These are phyloP conservation scores for Ophiostoma montium DNA, from an alignment of 2,329 filamentous ascomycete species.

Conservation along the genomic window DNA sequence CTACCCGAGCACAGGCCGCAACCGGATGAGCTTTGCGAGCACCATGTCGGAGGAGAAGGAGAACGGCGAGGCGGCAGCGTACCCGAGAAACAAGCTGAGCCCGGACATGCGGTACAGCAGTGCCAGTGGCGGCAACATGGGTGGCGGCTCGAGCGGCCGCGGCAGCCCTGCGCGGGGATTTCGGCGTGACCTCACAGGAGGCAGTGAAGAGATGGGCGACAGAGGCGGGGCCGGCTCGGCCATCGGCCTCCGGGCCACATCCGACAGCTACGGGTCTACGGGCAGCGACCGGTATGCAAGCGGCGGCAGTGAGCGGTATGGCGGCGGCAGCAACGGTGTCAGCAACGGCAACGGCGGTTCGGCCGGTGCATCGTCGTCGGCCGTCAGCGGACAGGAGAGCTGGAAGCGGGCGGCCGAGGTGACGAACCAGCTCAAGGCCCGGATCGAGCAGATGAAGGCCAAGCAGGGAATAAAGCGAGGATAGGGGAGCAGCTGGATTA, in stretches of 20 bases:
- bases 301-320: not conserved
- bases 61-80: conserved; percentile 38
- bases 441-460: conserved; percentile 95
- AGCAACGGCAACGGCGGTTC: conserved; percentile 9
- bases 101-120: conserved; percentile 36
- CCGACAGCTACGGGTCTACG: not conserved
- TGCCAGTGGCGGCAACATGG: conserved; percentile 23
- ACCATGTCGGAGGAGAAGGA: conserved; percentile 65
- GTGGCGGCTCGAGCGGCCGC: conserved; percentile 33
- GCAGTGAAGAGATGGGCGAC: conserved; percentile 10
- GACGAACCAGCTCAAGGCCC: conserved; percentile 89
- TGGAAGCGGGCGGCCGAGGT: conserved; percentile 97
- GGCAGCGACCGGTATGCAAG: not conserved
- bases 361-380: conserved; percentile 9
- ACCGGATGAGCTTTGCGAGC: conserved; percentile 49
- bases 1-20: conserved; percentile 24
- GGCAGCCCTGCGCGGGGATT: conserved; percentile 46
- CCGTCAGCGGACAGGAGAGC: conserved; percentile 54
- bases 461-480: conserved; percentile 13
- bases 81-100: conserved; percentile 38
- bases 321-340: not conserved
- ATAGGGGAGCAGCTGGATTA: not conserved
- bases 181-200: conserved; percentile 21
- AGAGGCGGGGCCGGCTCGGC: conserved; percentile 4
- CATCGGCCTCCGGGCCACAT: not conserved